phyloP scores from a whole-genome alignment of 2,329 filamentous ascomycete species.

The Talaromyces sp. region DNA sequence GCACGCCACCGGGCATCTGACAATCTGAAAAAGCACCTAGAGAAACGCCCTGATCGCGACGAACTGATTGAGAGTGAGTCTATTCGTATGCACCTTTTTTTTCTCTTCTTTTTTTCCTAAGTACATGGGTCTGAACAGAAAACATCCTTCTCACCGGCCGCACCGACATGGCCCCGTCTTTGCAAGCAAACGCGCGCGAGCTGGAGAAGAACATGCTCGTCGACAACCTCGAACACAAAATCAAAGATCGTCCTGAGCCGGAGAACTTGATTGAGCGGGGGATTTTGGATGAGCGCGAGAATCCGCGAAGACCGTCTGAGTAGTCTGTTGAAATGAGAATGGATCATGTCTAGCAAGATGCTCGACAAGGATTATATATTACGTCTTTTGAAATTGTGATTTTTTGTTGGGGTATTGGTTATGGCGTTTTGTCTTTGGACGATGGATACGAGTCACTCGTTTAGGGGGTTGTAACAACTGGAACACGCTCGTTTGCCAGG shows the following conservation, averaged over 20 bases:
- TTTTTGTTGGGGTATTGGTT: not conserved
- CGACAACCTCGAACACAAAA: constrained; percentile 81
- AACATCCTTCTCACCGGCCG: constrained; percentile 72
- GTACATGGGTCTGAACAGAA: constrained; percentile 46
- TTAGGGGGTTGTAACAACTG: not conserved
- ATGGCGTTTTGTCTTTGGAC: not conserved
- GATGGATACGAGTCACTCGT: not conserved
- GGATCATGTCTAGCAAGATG: not conserved
- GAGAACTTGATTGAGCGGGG: constrained; percentile 74
- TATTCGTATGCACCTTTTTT: not conserved
- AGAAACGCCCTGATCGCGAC: constrained; percentile 63
- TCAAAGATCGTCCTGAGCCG: constrained; percentile 70
- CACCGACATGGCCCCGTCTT: constrained; percentile 69
- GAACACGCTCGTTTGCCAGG: not conserved
- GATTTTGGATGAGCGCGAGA: constrained; percentile 65
- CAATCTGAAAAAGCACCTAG: constrained; percentile 60
- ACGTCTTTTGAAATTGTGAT: not conserved
- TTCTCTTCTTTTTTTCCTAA: not conserved
- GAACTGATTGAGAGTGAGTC: constrained; percentile 72
- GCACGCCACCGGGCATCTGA: constrained; percentile 61
- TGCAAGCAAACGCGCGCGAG: constrained; percentile 77
- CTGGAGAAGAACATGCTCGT: constrained; percentile 84
- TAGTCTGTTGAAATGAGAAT: not conserved
- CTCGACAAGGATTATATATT: not conserved
- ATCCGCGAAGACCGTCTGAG: constrained; percentile 28